Evolutionary conservation across 2,329 filamentous ascomycete genomes (phyloP).

Genomic region (Septoria linicola): DNA sequence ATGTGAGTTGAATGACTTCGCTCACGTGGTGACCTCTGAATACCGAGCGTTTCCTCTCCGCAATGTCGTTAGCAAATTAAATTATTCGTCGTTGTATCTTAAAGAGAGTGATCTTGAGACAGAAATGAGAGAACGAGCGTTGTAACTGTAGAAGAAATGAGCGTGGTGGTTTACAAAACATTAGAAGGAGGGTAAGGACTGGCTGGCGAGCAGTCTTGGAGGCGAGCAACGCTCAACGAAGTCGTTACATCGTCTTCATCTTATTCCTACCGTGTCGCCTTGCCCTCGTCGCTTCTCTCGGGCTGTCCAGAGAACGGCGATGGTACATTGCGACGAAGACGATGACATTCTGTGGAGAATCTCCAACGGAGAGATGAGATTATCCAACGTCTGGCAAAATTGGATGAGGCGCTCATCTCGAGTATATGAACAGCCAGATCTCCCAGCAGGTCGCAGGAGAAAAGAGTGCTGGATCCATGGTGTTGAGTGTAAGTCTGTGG

Average conservation of each 20-base stretch:
- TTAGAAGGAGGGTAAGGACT: slow-evolving; percentile 2
- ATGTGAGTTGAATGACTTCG: slow-evolving; percentile 32
- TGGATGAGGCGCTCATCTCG: slow-evolving; percentile 7
- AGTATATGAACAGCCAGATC: slow-evolving; percentile 12
- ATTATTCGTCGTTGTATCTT: slow-evolving; percentile 7
- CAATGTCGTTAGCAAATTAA: slow-evolving; percentile 7
- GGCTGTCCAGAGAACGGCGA: not conserved
- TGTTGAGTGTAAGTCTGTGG: slow-evolving; percentile 5
- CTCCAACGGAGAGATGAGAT: slow-evolving; percentile 17
- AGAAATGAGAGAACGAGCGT: slow-evolving; percentile 14
- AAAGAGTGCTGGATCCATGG: slow-evolving; percentile 9
- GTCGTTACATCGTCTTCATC: slow-evolving; percentile 16
- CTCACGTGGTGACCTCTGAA: slow-evolving; percentile 9
- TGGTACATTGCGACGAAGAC: slow-evolving; percentile 15
- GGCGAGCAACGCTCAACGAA: slow-evolving; percentile 6
- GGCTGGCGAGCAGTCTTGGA: not conserved
- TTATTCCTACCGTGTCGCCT: slow-evolving; percentile 4
- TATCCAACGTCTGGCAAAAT: slow-evolving; percentile 6
- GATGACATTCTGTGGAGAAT: slow-evolving; percentile 13
- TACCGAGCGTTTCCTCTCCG: not conserved
- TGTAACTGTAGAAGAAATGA: slow-evolving; percentile 16
- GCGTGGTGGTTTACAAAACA: slow-evolving; percentile 12
- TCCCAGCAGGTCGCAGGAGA: slow-evolving; percentile 7
- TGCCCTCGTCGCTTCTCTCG: too few species aligned
- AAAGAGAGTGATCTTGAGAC: slow-evolving; percentile 11